Conservation (phyloP, 2,329 filamentous ascomycete genomes). For the Stemphylium lycopersici region DNA sequence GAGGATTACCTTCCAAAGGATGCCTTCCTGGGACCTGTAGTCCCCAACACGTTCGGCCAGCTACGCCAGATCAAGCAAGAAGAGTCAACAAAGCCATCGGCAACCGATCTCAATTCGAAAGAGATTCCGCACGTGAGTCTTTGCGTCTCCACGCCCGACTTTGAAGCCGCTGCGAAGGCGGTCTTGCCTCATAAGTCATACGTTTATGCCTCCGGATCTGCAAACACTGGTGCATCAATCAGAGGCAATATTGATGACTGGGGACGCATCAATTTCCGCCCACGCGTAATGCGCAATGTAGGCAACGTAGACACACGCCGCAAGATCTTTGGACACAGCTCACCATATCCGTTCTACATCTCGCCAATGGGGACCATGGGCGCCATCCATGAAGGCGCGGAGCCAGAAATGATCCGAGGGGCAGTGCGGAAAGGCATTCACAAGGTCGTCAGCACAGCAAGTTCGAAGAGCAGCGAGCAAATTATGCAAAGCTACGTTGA, state of each 20-base stretch:
- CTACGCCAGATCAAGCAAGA: constrained; percentile 31
- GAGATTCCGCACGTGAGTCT: constrained; percentile 39
- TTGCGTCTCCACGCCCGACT: constrained; percentile 41
- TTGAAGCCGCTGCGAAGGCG: constrained; percentile 40
- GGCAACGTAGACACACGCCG: constrained; percentile 39
- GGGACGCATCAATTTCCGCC: constrained; percentile 44
- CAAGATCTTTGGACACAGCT: constrained; percentile 44
- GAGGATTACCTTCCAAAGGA: constrained; percentile 38
- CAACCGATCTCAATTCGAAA: constrained; percentile 22
- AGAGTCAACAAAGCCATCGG: constrained; percentile 23
- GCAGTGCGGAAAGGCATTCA: constrained; percentile 45
- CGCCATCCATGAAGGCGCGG: constrained; percentile 44
- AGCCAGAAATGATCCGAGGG: constrained; percentile 45
- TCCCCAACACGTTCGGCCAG: constrained; percentile 41
- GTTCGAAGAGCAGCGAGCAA: constrained; percentile 39
- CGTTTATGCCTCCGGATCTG: constrained; percentile 43
- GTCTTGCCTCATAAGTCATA: constrained; percentile 44
- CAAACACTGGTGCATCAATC: constrained; percentile 41
- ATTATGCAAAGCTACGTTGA: constrained; percentile 41
- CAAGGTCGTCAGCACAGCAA: constrained; percentile 46
- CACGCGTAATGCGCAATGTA: constrained; percentile 46
- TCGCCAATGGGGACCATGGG: constrained; percentile 48
- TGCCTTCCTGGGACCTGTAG: constrained; percentile 35
- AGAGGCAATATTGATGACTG: constrained; percentile 43
- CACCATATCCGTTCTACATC: constrained; percentile 49